phyloP scores from a whole-genome alignment of 2,329 filamentous ascomycete genomes.

The Simplicillium aogashimaense region DNA sequence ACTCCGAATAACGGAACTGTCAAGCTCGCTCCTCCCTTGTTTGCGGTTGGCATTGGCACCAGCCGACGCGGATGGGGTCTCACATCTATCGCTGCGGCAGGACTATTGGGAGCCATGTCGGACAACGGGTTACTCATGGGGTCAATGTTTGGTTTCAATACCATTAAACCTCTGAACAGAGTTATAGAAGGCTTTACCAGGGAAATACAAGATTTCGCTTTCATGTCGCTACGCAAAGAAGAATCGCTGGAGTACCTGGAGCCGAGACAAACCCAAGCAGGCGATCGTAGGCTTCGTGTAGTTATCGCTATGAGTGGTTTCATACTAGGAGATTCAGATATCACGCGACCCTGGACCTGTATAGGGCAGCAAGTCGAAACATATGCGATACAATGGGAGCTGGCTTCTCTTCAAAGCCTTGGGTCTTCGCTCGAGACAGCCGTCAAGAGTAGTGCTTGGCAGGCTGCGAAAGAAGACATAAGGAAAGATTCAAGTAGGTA shows the following conservation, averaged over 20 bases:
- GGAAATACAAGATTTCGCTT: conserved; percentile 82
- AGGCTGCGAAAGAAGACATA: conserved; percentile 47
- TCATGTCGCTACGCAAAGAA: conserved; percentile 60
- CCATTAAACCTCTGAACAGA: conserved; percentile 69
- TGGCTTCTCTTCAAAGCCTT: conserved; percentile 65
- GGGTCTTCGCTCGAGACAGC: conserved; percentile 70
- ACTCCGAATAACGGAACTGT: conserved; percentile 47
- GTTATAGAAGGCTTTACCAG: conserved; percentile 83
- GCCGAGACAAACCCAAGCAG: conserved; percentile 38
- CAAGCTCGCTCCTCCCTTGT: conserved; percentile 66
- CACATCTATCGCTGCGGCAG: conserved; percentile 62
- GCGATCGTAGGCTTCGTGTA: conserved; percentile 64
- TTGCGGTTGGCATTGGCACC: conserved; percentile 69
- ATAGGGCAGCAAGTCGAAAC: conserved; percentile 65
- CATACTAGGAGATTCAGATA: conserved; percentile 63
- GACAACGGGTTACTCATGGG: conserved; percentile 74
- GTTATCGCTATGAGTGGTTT: conserved; percentile 78
- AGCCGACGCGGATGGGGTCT: conserved; percentile 71
- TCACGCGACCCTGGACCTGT: conserved; percentile 62
- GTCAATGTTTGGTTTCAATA: conserved; percentile 85
- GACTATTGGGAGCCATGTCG: conserved; percentile 69
- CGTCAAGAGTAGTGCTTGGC: conserved; percentile 74
- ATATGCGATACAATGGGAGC: conserved; percentile 78
- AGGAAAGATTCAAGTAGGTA: conserved; percentile 34
- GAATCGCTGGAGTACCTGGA: conserved; percentile 30